Conservation (phyloP, 129 eudicot genomes). For the Escallonia herrerae region DNA sequence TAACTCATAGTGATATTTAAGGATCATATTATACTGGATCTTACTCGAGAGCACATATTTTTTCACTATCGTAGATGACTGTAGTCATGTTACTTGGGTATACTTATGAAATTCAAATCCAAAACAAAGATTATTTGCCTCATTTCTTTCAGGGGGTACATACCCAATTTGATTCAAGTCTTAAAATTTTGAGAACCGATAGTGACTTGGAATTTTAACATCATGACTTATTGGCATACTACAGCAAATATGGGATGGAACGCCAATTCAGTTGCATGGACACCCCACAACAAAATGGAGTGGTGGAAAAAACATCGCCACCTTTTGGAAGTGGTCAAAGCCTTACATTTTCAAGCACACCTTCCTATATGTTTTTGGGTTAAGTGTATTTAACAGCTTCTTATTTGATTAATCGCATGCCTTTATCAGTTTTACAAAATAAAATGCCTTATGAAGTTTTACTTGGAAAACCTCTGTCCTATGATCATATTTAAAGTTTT, state of each 20-base stretch:
- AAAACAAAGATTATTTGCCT: background rate
- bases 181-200: background rate
- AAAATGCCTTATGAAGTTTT: conserved; percentile 5
- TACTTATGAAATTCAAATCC: background rate
- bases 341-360: background rate
- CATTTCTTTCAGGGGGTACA: background rate
- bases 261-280: background rate
- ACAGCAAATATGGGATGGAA: background rate
- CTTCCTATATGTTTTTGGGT: conserved; percentile 3
- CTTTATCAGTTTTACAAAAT: background rate
- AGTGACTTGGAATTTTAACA: background rate
- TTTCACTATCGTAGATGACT: background rate
- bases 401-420: background rate
- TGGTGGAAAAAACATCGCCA: conserved; percentile 8
- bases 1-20: background rate
- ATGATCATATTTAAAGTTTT: background rate
- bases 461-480: background rate
- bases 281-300: conserved; percentile 12
- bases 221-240: background rate
- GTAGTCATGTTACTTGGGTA: background rate
- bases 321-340: background rate
- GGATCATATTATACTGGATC: background rate
- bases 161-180: background rate
- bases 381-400: conserved; percentile 5
- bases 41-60: background rate